Percentiles rank a stretch among this genome's conserved stretches.
These are phyloP conservation scores for Xylaria telfairii DNA, from an alignment of 495 filamentous ascomycete species.

Conservation along the genomic window DNA sequence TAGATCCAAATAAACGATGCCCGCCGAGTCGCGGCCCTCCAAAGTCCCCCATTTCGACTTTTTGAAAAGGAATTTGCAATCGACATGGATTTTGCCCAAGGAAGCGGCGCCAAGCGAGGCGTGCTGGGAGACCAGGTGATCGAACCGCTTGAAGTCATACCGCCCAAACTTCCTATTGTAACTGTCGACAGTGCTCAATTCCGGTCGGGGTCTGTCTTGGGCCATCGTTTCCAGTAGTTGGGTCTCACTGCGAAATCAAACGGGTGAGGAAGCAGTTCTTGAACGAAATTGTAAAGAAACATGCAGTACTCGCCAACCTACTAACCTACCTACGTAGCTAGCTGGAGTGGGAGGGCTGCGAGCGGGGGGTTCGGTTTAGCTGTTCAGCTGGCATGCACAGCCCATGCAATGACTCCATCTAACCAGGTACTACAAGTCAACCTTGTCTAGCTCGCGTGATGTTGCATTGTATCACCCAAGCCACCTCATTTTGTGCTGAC, in stretches of 20 bases:
- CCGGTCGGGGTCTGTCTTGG: conserved; percentile 15
- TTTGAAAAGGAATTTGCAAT: conserved; percentile 42
- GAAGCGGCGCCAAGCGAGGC: conserved; percentile 28
- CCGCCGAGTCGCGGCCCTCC: conserved; percentile 31
- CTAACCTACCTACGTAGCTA: too few relatives aligned
- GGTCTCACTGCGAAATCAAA: background rate
- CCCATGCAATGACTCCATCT: background rate
- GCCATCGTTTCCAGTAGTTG: background rate
- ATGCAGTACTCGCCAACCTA: too few relatives aligned
- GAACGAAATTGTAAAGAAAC: background rate
- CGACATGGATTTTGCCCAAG: conserved; percentile 32
- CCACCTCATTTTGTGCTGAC: conserved; percentile 7
- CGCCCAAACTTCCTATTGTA: conserved; percentile 32
- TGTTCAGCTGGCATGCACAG: conserved; percentile 18
- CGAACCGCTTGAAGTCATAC: conserved; percentile 32
- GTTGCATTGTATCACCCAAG: background rate
- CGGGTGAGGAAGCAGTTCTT: background rate
- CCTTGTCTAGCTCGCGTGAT: background rate
- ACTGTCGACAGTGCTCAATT: conserved; percentile 20
- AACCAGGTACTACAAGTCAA: background rate
- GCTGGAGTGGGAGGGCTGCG: too few relatives aligned
- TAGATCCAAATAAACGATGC: conserved; percentile 44
- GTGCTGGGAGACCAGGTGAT: conserved; percentile 19
- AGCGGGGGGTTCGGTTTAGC: conserved; percentile 15
- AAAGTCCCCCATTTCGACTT: conserved; percentile 45